A percentile compares a stretch with the other conserved stretches of the same genome.
Evolutionary conservation across 768 basidiomycete genomes (phyloP).

Genomic region (Rickenella mellea): DNA sequence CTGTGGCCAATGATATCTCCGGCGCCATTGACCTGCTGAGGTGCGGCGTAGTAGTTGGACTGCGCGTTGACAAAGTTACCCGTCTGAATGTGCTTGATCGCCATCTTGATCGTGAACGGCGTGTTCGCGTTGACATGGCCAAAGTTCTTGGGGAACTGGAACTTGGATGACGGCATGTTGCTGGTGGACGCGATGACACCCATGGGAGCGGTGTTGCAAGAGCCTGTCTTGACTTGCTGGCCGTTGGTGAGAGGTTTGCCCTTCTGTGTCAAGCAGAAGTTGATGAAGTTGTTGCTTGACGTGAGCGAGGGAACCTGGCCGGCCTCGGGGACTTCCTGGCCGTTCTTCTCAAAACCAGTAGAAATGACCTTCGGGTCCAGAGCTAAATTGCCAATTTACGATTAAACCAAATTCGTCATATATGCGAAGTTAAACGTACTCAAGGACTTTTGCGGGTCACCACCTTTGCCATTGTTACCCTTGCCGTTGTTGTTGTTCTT

Average conservation of each 20-base stretch:
- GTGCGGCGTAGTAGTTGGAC: slow-evolving; percentile 37
- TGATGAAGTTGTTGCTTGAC: slow-evolving; percentile 32
- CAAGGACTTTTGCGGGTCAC: slow-evolving; percentile 9
- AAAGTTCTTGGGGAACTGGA: slow-evolving; percentile 29
- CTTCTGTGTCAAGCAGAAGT: slow-evolving; percentile 13
- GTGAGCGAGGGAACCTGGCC: slow-evolving; percentile 41
- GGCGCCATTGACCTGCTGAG: slow-evolving; percentile 34
- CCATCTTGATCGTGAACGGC: slow-evolving; percentile 33
- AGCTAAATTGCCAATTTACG: slow-evolving; percentile 10
- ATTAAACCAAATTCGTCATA: not conserved
- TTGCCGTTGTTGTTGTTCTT: not conserved
- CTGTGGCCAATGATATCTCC: slow-evolving; percentile 43
- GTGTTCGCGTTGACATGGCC: slow-evolving; percentile 29
- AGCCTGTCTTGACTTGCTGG: slow-evolving; percentile 23
- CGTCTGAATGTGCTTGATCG: slow-evolving; percentile 26
- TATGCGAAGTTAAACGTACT: slow-evolving; percentile 13
- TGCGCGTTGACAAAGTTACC: slow-evolving; percentile 45
- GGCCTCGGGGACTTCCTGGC: slow-evolving; percentile 31
- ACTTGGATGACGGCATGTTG: slow-evolving; percentile 41
- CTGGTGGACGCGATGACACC: slow-evolving; percentile 34
- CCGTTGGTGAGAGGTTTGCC: slow-evolving; percentile 32
- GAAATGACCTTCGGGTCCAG: slow-evolving; percentile 38
- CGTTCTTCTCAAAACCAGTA: slow-evolving; percentile 36
- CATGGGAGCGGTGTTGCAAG: slow-evolving; percentile 45
- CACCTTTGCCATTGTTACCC: not conserved